Conservation (phyloP, 306 rosid genomes). For the Ochetophila trinervis region DNA sequence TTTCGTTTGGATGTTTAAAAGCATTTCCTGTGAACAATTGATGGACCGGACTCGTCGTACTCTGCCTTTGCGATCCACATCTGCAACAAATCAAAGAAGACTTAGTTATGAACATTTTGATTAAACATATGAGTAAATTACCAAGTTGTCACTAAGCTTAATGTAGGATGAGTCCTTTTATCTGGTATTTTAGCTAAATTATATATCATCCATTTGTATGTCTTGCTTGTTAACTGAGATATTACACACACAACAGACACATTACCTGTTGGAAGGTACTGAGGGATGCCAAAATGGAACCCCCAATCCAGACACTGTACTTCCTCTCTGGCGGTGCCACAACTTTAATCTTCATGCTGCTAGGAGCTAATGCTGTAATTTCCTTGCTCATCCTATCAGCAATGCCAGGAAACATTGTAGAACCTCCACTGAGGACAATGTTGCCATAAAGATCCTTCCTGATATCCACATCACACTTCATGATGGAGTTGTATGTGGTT, state of each 20-base stretch:
- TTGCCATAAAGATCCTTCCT: conserved; percentile 96
- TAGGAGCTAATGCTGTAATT: conserved; percentile 90
- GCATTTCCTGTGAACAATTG: conserved; percentile 98
- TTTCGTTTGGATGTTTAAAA: conserved; percentile 51
- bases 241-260: background rate
- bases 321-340: conserved; percentile 98
- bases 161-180: too few species aligned
- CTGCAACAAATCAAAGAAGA: conserved; percentile 34
- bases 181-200: background rate
- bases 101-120: background rate
- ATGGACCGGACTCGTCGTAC: conserved; percentile 94
- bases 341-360: conserved; percentile 95
- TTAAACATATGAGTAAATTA: background rate
- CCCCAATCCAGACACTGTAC: conserved; percentile 98
- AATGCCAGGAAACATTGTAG: conserved; percentile 97
- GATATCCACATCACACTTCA: conserved; percentile 96
- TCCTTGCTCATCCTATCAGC: conserved; percentile 99
- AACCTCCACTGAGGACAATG: conserved; percentile 90
- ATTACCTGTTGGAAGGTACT: conserved; percentile 99
- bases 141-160: too few species aligned
- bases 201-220: background rate
- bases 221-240: too few species aligned
- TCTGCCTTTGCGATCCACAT: conserved; percentile 99
- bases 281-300: conserved; percentile 96
- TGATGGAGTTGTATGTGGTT: conserved; percentile 95